phyloP scores from a whole-genome alignment of 2,329 filamentous ascomycete genomes.

The Penicillium sp. region DNA sequence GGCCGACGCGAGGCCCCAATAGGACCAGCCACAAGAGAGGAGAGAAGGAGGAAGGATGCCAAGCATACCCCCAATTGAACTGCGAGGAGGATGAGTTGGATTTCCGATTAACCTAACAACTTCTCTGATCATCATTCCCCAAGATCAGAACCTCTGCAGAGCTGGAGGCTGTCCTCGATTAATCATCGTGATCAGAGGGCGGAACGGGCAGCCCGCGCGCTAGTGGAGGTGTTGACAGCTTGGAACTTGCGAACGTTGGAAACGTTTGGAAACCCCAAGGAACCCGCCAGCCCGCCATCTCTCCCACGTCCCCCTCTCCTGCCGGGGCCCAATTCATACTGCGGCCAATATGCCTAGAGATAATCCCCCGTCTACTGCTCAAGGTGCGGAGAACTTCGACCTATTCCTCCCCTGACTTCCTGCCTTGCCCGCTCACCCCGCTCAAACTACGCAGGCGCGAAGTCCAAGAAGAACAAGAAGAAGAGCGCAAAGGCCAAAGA shows the following conservation, averaged over 20 bases:
- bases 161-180: slow-evolving; percentile 42
- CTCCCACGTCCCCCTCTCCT: slow-evolving; percentile 16
- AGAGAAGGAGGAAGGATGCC: neutral
- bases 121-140: neutral
- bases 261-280: neutral
- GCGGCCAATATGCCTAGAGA: slow-evolving; percentile 32
- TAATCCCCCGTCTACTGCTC: slow-evolving; percentile 27
- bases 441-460: slow-evolving; percentile 45
- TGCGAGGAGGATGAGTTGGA: neutral
- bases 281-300: slow-evolving; percentile 14
- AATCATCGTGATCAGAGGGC: slow-evolving; percentile 24
- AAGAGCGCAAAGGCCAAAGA: slow-evolving; percentile 56
- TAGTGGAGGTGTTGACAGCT: slow-evolving; percentile 46
- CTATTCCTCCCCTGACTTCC: slow-evolving; percentile 7
- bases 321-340: slow-evolving; percentile 7
- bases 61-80: slow-evolving; percentile 9
- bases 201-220: slow-evolving; percentile 34
- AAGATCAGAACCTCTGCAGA: neutral
- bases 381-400: slow-evolving; percentile 30
- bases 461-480: slow-evolving; percentile 65
- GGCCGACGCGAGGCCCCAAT: neutral
- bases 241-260: slow-evolving; percentile 16
- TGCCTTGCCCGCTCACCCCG: slow-evolving; percentile 25
- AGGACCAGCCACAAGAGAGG: neutral
- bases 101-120: neutral